These are phyloP conservation scores for Urochloa ruziziensis DNA, from an alignment of 176 grass and related monocot species.

Conservation along the genomic window DNA sequence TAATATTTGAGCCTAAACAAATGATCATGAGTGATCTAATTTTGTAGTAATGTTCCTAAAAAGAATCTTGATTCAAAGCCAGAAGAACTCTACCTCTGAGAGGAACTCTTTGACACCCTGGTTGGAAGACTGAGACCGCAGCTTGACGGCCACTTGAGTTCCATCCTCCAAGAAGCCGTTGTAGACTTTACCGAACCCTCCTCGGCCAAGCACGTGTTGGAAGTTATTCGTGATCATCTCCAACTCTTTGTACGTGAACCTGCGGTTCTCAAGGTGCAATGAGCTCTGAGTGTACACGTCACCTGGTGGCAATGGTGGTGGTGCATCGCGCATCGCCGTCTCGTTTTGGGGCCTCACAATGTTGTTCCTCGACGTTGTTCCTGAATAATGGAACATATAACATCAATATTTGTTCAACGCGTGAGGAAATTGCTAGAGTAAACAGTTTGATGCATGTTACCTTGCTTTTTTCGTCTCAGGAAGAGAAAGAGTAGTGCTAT, in stretches of 20 bases:
- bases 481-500: neutral
- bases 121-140: constrained; percentile 35
- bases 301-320: neutral
- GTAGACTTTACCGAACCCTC: constrained; percentile 56
- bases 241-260: constrained; percentile 46
- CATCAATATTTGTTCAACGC: neutral
- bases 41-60: neutral
- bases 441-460: constrained; percentile 6
- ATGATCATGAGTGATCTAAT: neutral
- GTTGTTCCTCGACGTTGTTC: neutral
- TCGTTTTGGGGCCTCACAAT: constrained; percentile 5
- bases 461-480: constrained; percentile 11
- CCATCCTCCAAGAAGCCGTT: constrained; percentile 41
- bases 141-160: constrained; percentile 52
- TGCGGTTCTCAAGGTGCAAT: constrained; percentile 39
- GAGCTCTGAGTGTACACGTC: neutral
- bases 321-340: neutral
- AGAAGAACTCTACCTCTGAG: constrained; percentile 33
- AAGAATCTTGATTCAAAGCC: neutral
- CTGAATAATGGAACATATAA: neutral
- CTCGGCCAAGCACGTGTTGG: constrained; percentile 29
- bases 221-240: constrained; percentile 52
- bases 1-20: constrained; percentile 49
- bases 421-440: neutral
- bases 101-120: constrained; percentile 54